These are phyloP conservation scores for Monascus ruber DNA, from an alignment of 2,329 filamentous ascomycete species.

Conservation along the genomic window DNA sequence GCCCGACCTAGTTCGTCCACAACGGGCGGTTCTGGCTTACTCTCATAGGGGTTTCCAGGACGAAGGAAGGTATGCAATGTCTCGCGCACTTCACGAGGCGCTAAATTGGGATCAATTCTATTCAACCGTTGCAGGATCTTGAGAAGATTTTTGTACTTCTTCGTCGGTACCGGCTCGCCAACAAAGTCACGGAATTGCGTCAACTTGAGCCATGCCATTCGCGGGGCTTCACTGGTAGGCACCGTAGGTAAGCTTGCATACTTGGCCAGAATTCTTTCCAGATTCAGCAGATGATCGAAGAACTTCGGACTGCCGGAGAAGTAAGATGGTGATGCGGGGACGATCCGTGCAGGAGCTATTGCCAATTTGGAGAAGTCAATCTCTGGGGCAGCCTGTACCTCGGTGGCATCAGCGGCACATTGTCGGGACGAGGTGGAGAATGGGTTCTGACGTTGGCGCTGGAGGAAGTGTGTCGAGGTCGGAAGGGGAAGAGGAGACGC, in stretches of 20 bases:
- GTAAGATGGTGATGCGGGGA: slow-evolving; percentile 85
- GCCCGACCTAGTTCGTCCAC: slow-evolving; percentile 71
- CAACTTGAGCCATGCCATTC: slow-evolving; percentile 69
- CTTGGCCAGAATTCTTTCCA: slow-evolving; percentile 60
- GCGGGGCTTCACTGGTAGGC: slow-evolving; percentile 53
- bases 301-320: slow-evolving; percentile 79
- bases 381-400: slow-evolving; percentile 17
- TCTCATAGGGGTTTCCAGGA: slow-evolving; percentile 58
- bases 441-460: slow-evolving; percentile 7
- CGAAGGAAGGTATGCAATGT: slow-evolving; percentile 62
- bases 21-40: slow-evolving; percentile 47
- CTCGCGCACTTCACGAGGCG: slow-evolving; percentile 56
- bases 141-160: slow-evolving; percentile 69
- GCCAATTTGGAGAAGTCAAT: slow-evolving; percentile 20
- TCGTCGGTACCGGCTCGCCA: slow-evolving; percentile 61
- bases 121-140: slow-evolving; percentile 69
- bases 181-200: slow-evolving; percentile 60
- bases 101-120: slow-evolving; percentile 67
- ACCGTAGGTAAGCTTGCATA: slow-evolving; percentile 64
- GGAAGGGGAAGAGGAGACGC: slow-evolving; percentile 6
- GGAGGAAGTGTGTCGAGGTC: slow-evolving; percentile 5
- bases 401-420: slow-evolving; percentile 17
- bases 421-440: slow-evolving; percentile 12
- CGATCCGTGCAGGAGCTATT: slow-evolving; percentile 52
- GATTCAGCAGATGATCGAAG: slow-evolving; percentile 67